Evolutionary conservation across 2,329 filamentous ascomycete species (phyloP).

Genomic region (Gremmenia infestans): DNA sequence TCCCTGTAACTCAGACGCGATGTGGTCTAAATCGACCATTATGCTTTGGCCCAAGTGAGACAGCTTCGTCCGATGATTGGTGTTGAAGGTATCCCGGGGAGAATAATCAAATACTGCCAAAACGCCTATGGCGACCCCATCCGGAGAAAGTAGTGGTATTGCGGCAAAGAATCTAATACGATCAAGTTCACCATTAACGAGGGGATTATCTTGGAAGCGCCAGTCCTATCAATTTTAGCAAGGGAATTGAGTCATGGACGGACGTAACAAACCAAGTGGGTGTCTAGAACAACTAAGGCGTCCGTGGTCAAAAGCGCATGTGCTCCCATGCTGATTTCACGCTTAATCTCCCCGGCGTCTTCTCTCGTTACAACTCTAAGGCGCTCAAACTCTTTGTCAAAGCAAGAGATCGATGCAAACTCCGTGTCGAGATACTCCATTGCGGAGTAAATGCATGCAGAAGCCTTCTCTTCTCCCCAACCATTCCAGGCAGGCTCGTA

Average conservation of each 20-base stretch:
- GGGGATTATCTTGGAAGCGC: constrained; percentile 32
- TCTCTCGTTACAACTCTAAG: constrained; percentile 31
- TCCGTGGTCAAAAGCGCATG: constrained; percentile 34
- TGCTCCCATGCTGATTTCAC: constrained; percentile 32
- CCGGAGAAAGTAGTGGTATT: constrained; percentile 30
- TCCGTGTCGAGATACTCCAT: constrained; percentile 26
- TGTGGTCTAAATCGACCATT: constrained; percentile 13
- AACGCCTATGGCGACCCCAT: constrained; percentile 29
- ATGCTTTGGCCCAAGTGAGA: constrained; percentile 23
- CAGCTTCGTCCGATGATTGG: constrained; percentile 24
- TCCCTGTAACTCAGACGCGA: background rate
- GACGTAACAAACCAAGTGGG: constrained; percentile 25
- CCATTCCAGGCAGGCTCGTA: constrained; percentile 23
- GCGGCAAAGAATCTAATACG: constrained; percentile 35
- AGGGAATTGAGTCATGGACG: background rate
- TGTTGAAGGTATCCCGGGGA: constrained; percentile 26
- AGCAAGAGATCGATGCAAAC: constrained; percentile 32
- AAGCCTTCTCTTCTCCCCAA: constrained; percentile 17
- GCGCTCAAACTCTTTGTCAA: constrained; percentile 30
- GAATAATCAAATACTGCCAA: constrained; percentile 29
- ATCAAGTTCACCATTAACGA: constrained; percentile 23
- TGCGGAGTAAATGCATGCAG: constrained; percentile 20
- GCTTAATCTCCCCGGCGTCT: constrained; percentile 18
- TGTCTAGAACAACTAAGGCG: constrained; percentile 32
- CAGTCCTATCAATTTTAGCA: constrained; percentile 30